A percentile compares a stretch with the other conserved stretches of the same genome.
Evolutionary conservation across 1,139 yeast species (phyloP).

Genomic region (Debaryomyces robertsiae): DNA sequence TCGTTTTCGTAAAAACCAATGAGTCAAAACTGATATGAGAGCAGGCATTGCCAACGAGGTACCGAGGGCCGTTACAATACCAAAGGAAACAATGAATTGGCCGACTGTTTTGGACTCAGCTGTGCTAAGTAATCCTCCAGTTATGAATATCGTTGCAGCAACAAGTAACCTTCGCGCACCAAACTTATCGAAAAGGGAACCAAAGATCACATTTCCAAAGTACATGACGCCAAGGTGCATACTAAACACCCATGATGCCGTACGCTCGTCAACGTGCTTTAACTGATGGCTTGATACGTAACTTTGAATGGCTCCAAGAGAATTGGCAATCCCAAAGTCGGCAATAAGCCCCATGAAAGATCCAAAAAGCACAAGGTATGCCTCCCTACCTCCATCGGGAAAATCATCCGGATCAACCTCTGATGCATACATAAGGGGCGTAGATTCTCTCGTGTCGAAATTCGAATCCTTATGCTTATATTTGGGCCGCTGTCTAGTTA

Average conservation of each 20-base stretch:
- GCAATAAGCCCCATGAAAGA: slow-evolving; percentile 59
- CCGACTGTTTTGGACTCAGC: slow-evolving; percentile 55
- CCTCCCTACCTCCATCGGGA: slow-evolving; percentile 66
- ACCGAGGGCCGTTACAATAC: slow-evolving; percentile 58
- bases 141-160: slow-evolving; percentile 47
- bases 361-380: slow-evolving; percentile 63
- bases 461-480: slow-evolving; percentile 1
- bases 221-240: slow-evolving; percentile 57
- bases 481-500: slow-evolving; percentile 1
- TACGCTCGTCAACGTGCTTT: slow-evolving; percentile 38
- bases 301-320: slow-evolving; percentile 63
- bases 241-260: slow-evolving; percentile 67
- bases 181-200: slow-evolving; percentile 59
- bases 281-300: slow-evolving; percentile 57
- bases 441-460: slow-evolving; percentile 8
- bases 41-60: slow-evolving; percentile 62
- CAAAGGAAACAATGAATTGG: slow-evolving; percentile 63
- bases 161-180: slow-evolving; percentile 54
- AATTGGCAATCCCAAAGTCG: slow-evolving; percentile 64
- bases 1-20: slow-evolving; percentile 57
- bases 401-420: slow-evolving; percentile 34
- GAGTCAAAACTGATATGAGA: slow-evolving; percentile 59
- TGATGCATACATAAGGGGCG: slow-evolving; percentile 25
- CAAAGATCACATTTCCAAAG: slow-evolving; percentile 60
- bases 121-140: slow-evolving; percentile 53